These are phyloP conservation scores for Aspergillus sp. DNA, from an alignment of 2,329 filamentous ascomycete species.

Conservation along the genomic window DNA sequence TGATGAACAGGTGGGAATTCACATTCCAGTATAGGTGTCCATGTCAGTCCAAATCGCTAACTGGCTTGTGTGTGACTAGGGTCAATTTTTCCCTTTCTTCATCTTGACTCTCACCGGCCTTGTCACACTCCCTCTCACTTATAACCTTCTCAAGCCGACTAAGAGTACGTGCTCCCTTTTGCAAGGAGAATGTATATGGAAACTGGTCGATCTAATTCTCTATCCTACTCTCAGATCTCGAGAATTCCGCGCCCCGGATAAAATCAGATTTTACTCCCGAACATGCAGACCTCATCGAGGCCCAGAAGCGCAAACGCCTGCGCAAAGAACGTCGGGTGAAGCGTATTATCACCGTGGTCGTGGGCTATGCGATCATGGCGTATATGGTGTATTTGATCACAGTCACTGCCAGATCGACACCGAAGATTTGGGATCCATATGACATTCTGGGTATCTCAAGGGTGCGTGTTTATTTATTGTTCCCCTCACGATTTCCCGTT, in stretches of 20 bases:
- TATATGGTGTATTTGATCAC: slow-evolving; percentile 89
- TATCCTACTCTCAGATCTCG: slow-evolving; percentile 47
- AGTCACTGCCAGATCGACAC: slow-evolving; percentile 60
- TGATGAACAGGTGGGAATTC: slow-evolving; percentile 66
- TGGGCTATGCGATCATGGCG: slow-evolving; percentile 75
- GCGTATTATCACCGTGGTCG: slow-evolving; percentile 64
- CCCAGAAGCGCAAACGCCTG: slow-evolving; percentile 76
- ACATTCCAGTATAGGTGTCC: not conserved
- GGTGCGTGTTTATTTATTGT: slow-evolving; percentile 40
- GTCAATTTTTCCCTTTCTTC: slow-evolving; percentile 99
- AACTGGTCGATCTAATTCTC: not conserved
- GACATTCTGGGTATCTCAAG: slow-evolving; percentile 82
- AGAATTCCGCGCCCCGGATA: slow-evolving; percentile 74
- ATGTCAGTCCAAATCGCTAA: not conserved
- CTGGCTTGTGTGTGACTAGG: slow-evolving; percentile 42
- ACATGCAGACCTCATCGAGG: slow-evolving; percentile 74
- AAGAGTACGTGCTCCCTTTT: slow-evolving; percentile 44
- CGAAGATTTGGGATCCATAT: slow-evolving; percentile 93
- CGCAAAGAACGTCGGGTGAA: slow-evolving; percentile 84
- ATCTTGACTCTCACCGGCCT: slow-evolving; percentile 82
- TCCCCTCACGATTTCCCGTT: not conserved
- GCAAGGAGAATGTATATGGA: not conserved
- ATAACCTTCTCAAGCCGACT: slow-evolving; percentile 72
- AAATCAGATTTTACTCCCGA: slow-evolving; percentile 71
- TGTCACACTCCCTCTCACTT: slow-evolving; percentile 83